Conservation (phyloP, 2,329 filamentous ascomycete species). For the Alternaria gansuensis region DNA sequence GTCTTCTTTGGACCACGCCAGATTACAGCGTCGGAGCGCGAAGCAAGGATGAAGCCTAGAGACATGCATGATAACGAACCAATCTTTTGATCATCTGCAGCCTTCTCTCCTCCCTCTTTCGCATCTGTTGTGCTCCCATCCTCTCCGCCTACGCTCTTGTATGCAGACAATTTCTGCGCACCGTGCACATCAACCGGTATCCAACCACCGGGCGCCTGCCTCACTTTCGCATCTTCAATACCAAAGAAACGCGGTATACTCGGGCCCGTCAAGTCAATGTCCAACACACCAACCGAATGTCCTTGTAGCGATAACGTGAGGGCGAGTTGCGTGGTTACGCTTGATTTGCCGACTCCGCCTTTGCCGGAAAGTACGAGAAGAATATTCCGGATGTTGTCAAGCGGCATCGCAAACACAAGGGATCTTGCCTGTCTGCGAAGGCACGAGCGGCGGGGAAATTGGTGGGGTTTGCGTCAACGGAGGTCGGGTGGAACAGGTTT, state of each 20-base stretch:
- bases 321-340: constrained; percentile 94
- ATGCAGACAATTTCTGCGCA: constrained; percentile 49
- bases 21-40: constrained; percentile 88
- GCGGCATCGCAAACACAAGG: constrained; percentile 64
- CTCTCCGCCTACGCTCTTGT: constrained; percentile 17
- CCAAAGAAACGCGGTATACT: constrained; percentile 96
- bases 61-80: constrained; percentile 86
- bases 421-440: not conserved
- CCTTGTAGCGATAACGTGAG: constrained; percentile 86
- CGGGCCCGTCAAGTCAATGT: constrained; percentile 94
- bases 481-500: not conserved
- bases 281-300: constrained; percentile 90
- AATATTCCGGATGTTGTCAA: constrained; percentile 77
- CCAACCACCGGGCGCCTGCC: constrained; percentile 91
- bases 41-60: constrained; percentile 85
- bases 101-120: constrained; percentile 3
- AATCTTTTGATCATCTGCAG: constrained; percentile 48
- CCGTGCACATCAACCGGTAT: constrained; percentile 85
- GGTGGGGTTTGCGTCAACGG: not conserved
- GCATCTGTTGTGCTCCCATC: not conserved
- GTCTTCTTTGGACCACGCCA: constrained; percentile 99
- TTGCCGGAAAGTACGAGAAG: constrained; percentile 92
- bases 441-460: not conserved
- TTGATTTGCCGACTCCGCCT: constrained; percentile 97
- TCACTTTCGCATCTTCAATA: constrained; percentile 87